phyloP scores from a whole-genome alignment of 2,329 filamentous ascomycete genomes.

The Fusarium subtropicale region DNA sequence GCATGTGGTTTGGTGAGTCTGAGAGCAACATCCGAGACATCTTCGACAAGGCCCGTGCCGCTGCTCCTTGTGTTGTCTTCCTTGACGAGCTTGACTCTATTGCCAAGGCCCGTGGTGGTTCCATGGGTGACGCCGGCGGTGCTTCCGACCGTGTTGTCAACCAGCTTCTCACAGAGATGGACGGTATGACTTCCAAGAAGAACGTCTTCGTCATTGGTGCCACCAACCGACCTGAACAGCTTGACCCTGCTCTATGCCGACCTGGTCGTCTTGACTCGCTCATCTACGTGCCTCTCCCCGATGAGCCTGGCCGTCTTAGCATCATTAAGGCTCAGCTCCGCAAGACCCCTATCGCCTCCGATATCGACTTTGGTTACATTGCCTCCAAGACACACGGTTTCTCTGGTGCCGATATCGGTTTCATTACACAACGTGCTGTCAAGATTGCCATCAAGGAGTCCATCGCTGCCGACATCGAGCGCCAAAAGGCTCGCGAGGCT shows the following conservation, averaged over 20 bases:
- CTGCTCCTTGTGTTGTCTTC: conserved; percentile 98
- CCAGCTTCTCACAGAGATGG: conserved; percentile 99
- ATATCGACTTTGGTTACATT: conserved; percentile 92
- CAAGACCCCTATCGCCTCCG: conserved; percentile 91
- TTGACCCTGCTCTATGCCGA: conserved; percentile 97
- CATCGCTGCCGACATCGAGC: conserved; percentile 89
- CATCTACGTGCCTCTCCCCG: conserved; percentile 96
- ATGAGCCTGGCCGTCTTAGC: conserved; percentile 86
- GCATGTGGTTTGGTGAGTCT: conserved; percentile 99
- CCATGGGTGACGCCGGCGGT: conserved; percentile 94
- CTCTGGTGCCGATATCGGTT: conserved; percentile 99
- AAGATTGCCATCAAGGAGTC: conserved; percentile 99
- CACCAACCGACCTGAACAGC: conserved; percentile 98
- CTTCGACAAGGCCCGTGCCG: conserved; percentile 98
- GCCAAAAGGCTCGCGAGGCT: conserved; percentile 88
- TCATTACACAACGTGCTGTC: conserved; percentile 98
- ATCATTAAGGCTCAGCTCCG: conserved; percentile 97
- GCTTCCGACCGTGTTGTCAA: conserved; percentile 99
- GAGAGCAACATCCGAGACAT: conserved; percentile 99
- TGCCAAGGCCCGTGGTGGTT: conserved; percentile 98
- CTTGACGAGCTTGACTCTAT: conserved; percentile 98
- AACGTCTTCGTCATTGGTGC: conserved; percentile 99
- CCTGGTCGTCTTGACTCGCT: conserved; percentile 98
- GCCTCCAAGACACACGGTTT: conserved; percentile 98
- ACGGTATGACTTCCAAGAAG: conserved; percentile 99